Evolutionary conservation across 129 eudicot genomes (phyloP), one percentile per base, ranked within the genome.

Genomic region (Lactuca saligna): DNA sequence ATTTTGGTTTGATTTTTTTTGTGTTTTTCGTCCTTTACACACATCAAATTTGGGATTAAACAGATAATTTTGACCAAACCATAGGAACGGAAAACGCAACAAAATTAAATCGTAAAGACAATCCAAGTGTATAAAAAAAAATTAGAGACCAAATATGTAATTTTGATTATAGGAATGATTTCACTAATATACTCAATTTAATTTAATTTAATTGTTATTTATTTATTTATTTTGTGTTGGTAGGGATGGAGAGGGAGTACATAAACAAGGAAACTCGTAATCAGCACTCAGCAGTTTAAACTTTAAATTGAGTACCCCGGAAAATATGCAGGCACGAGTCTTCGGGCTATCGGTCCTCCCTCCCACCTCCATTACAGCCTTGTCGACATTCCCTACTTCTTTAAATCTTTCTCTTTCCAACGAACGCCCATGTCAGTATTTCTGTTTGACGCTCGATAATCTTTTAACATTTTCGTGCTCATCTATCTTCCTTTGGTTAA

Each of bases 321-420:
- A 63, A 10, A 59, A 39, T 25, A 76, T 76, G 80, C 70, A 76
- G 70, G 50, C 80, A 68, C 71, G 70, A 42, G 80, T 69, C 41
- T 68, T 76, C 44, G 44, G 63, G 31, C 57, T 44, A 2, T 63
- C 34, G 33, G 50, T 76, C 63, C 75, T 76, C 49, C 75, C 65
- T 61, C 60, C 31, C 16, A 41, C 41, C 57, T 55, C 63, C 74
- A 61, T 72, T 8, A 61, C 69, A 33, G 54, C 61, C 44, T 17
- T 69, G 57, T 59, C 59, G 31, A n/a, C 46, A 38, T 41, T 71
- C 56, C 16, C 76, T 8, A 35, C 53, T 61, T 69, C 17, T n/a
- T 60, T 49, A 41, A 76, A 62, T 61, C 65, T 69, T 61, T 69
- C 13, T 76, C 14, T 69, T 13, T 39, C 80, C 54, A 54, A 39